Base-by-base conservation (phyloP, 1,284 basidiomycete species). In the Moniliella sp. region DNA sequence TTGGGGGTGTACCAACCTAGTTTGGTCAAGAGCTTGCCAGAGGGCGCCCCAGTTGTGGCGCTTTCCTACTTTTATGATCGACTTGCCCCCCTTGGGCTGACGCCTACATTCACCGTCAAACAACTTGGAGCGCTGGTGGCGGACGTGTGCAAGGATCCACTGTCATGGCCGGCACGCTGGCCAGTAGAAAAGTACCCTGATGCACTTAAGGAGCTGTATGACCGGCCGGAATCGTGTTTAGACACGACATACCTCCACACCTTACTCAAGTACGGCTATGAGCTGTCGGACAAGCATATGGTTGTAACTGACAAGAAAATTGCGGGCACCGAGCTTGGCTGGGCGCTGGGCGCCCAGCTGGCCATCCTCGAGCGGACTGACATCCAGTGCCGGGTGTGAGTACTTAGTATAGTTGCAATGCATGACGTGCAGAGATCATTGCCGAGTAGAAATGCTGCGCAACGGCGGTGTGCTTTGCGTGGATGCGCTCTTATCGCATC, bases 61-160 rank as follows among this genome's bases (percentile, higher is more conserved):
- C 42, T 51, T 8, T 93, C 86, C 16, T 97, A 94, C 69, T 94
- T 97, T 65, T 91, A 83, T 65, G 88, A 94, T 66, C 78, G 91
- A 23, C 68, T 91, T 39, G 65, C 69, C 25, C 88, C 84, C 0
- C 72, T 94, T 37, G 68, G 86, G 27, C 62, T 65, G 29, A 57
- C 50, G 9, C 15, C 30, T n/a, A 30, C 15, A 14, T 61, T 53
- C 32, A 48, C 49, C 14, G 42, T 57, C 31, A 29, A 28, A 7
- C 34, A 50, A 10, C 39, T 59, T 2, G 37, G 32, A 13, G 35
- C 34, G 7, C 32, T 59, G 2, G 52, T 54, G 1, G 40, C 45
- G 31, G 42, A 49, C 14, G 56, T 48, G 9, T 59, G 56, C 25
- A 23, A 27, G 19, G 32, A 32, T 2, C 31, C 34, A 4, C 15